phyloP scores from a whole-genome alignment of 2,329 filamentous ascomycete genomes.

The Epichloe sibirici region DNA sequence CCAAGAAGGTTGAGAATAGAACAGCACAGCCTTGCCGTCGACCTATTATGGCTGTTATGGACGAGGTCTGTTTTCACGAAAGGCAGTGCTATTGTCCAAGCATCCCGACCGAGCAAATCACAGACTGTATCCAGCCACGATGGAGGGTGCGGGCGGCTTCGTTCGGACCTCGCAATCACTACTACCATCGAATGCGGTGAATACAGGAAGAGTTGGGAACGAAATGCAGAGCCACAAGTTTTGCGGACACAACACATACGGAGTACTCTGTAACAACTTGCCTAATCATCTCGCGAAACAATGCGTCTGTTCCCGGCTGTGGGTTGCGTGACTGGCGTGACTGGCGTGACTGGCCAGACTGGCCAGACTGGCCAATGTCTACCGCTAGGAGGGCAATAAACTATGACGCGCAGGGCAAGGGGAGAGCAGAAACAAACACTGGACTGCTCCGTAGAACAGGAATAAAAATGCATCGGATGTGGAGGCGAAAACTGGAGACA shows the following conservation, averaged over 20 bases:
- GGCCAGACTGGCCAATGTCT: not conserved
- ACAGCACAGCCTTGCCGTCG: too few relatives aligned
- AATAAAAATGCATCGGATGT: not conserved
- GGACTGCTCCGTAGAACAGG: too few relatives aligned
- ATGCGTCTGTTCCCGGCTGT: not conserved
- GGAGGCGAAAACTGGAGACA: slow-evolving; percentile 1
- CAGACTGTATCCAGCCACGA: not conserved
- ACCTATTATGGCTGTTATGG: too few relatives aligned
- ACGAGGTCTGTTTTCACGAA: too few relatives aligned
- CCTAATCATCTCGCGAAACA: not conserved
- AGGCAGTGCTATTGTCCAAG: not conserved
- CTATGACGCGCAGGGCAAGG: not conserved
- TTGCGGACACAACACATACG: not conserved
- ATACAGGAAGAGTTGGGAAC: too few relatives aligned
- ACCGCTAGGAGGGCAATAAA: not conserved
- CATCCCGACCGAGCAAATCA: not conserved
- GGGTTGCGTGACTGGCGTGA: not conserved
- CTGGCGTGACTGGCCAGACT: too few relatives aligned
- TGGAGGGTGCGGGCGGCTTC: not conserved
- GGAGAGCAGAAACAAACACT: not conserved
- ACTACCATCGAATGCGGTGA: not conserved
- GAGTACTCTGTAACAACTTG: not conserved
- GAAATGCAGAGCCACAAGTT: not conserved
- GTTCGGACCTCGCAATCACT: not conserved
- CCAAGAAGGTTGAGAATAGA: too few relatives aligned